Conservation (phyloP, 1,139 yeast species). For the Diutina catenulata region DNA sequence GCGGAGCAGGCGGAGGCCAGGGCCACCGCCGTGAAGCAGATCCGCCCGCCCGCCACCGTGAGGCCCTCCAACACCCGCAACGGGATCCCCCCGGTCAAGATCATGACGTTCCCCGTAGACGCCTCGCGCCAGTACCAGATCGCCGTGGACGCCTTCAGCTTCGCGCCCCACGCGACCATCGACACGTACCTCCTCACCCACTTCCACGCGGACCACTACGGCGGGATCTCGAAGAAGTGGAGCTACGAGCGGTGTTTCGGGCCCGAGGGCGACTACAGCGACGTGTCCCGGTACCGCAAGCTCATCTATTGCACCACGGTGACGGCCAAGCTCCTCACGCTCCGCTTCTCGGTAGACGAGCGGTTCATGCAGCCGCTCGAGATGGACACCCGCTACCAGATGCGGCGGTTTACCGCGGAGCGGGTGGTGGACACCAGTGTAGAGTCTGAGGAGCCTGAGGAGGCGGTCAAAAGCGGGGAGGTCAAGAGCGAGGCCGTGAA, state of each 20-base stretch:
- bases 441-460: slow-evolving; percentile 10
- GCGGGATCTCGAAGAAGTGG: slow-evolving; percentile 77
- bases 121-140: slow-evolving; percentile 17
- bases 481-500: too few relatives aligned
- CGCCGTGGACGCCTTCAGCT: slow-evolving; percentile 64
- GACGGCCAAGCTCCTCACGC: slow-evolving; percentile 46
- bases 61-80: too few relatives aligned
- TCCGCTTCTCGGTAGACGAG: slow-evolving; percentile 44
- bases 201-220: slow-evolving; percentile 90
- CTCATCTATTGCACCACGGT: slow-evolving; percentile 59
- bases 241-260: slow-evolving; percentile 29
- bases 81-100: slow-evolving; percentile 43
- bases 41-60: too few relatives aligned
- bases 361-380: slow-evolving; percentile 39
- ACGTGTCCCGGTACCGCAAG: slow-evolving; percentile 6
- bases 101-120: slow-evolving; percentile 27
- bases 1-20: too few relatives aligned
- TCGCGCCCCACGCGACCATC: slow-evolving; percentile 33
- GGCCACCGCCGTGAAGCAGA: too few relatives aligned
- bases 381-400: slow-evolving; percentile 25
- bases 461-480: too few relatives aligned
- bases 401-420: slow-evolving; percentile 12
- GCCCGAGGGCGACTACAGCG: slow-evolving; percentile 9
- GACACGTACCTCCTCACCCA: slow-evolving; percentile 57
- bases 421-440: slow-evolving; percentile 6